Evolutionary conservation across 257 asterid species (phyloP).

Genomic region (Fraxinus cuspidata): DNA sequence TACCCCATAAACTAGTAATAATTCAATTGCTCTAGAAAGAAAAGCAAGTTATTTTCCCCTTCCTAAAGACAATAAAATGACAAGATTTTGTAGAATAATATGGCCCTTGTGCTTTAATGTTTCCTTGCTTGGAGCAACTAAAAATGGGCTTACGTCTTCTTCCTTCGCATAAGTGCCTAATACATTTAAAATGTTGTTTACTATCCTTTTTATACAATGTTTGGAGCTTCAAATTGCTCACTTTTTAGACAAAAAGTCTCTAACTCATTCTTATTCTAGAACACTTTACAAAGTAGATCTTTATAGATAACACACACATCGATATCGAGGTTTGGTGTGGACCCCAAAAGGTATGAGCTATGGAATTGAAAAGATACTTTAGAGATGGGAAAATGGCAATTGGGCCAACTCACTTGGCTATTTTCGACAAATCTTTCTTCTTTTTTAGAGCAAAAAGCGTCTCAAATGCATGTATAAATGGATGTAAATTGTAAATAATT

Average conservation of each 20-base stretch:
- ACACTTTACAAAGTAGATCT: neutral
- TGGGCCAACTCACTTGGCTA: neutral
- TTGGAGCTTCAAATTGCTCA: neutral
- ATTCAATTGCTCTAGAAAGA: conserved; percentile 7
- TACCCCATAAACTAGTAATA: neutral
- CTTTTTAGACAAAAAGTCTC: neutral
- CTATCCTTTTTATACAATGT: neutral
- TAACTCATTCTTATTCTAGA: neutral
- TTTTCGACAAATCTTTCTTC: neutral
- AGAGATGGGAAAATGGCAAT: neutral
- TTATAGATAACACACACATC: no score
- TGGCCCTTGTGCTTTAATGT: conserved; percentile 38
- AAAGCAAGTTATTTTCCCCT: conserved; percentile 2
- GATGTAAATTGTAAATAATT: conserved; percentile 24
- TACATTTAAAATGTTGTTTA: conserved; percentile 3
- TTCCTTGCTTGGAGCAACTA: conserved; percentile 32
- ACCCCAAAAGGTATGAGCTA: no score
- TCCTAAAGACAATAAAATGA: conserved; percentile 31
- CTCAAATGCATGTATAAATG: neutral
- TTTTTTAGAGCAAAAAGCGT: neutral
- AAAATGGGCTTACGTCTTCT: conserved; percentile 3
- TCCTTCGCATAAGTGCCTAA: neutral
- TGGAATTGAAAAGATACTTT: neutral
- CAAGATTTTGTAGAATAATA: conserved; percentile 34
- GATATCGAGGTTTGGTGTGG: neutral